Percentiles rank a stretch among this genome's conserved stretches.
These are phyloP conservation scores for Fusarium sp. DNA, from an alignment of 2,329 filamentous ascomycete genomes.

Conservation along the genomic window DNA sequence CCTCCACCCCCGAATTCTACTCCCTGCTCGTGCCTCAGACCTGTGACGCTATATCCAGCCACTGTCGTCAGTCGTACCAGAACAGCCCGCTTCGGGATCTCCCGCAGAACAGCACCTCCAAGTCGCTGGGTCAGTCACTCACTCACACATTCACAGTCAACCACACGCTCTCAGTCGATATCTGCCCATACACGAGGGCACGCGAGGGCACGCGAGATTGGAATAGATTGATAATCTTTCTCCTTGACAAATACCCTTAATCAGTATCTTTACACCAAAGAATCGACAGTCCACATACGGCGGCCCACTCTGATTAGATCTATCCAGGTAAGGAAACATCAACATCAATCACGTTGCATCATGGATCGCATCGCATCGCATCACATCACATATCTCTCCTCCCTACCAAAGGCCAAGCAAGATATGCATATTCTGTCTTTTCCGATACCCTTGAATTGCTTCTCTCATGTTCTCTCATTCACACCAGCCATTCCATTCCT, in stretches of 20 bases:
- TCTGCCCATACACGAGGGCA: not conserved
- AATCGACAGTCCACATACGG: not conserved
- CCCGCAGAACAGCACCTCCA: slow-evolving; percentile 33
- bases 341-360: not conserved
- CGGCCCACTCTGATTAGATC: slow-evolving; percentile 7
- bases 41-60: slow-evolving; percentile 38
- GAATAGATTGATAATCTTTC: not conserved
- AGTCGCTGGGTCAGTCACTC: not conserved
- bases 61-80: slow-evolving; percentile 43
- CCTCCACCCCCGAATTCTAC: slow-evolving; percentile 18
- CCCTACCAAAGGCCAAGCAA: not conserved
- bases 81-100: slow-evolving; percentile 39
- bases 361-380: not conserved
- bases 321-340: slow-evolving; percentile 19
- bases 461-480: not conserved
- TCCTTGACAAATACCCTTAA: not conserved
- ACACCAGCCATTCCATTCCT: not conserved
- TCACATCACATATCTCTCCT: slow-evolving; percentile 2
- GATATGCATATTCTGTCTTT: slow-evolving; percentile 2
- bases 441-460: not conserved
- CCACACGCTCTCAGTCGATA: slow-evolving; percentile 13
- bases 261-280: not conserved
- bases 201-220: not conserved
- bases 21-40: slow-evolving; percentile 21
- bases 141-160: not conserved